These are phyloP conservation scores for Leccinellum albellum DNA, from an alignment of 768 basidiomycete genomes.

Conservation along the genomic window DNA sequence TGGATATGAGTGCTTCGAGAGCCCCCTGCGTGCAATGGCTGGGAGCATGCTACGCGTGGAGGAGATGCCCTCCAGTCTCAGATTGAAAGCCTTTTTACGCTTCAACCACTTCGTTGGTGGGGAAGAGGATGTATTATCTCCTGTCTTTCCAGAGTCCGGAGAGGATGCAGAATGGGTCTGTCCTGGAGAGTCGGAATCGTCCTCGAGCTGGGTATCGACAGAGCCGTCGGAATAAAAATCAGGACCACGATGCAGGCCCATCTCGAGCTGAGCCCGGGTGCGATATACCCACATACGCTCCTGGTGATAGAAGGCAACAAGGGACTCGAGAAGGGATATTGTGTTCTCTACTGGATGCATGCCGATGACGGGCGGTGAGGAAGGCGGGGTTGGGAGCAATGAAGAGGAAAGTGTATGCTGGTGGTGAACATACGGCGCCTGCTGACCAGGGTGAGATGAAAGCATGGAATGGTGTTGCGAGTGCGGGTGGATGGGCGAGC, in stretches of 20 bases:
- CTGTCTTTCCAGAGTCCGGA: slow-evolving; percentile 26
- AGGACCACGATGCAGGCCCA: slow-evolving; percentile 33
- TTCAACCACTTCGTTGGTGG: slow-evolving; percentile 44
- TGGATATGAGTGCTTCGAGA: slow-evolving; percentile 24
- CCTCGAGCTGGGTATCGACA: slow-evolving; percentile 13
- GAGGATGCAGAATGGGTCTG: slow-evolving; percentile 18
- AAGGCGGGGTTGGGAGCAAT: slow-evolving; percentile 33
- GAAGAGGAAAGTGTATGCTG: slow-evolving; percentile 30
- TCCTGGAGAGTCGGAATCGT: slow-evolving; percentile 20
- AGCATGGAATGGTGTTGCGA: slow-evolving; percentile 27
- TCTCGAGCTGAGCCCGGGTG: slow-evolving; percentile 57
- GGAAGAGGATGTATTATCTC: slow-evolving; percentile 28
- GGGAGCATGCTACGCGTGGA: slow-evolving; percentile 21
- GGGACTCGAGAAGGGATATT: slow-evolving; percentile 57
- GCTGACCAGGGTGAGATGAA: slow-evolving; percentile 20
- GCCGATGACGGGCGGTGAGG: slow-evolving; percentile 30
- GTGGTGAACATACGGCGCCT: slow-evolving; percentile 20
- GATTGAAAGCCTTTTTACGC: slow-evolving; percentile 57
- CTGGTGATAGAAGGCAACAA: slow-evolving; percentile 64
- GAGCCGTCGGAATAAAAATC: slow-evolving; percentile 5
- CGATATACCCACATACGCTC: slow-evolving; percentile 72
- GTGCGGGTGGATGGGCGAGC: slow-evolving; percentile 18
- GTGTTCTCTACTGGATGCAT: slow-evolving; percentile 43
- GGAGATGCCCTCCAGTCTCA: slow-evolving; percentile 45
- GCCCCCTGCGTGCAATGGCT: slow-evolving; percentile 19